Evolutionary conservation across 2,329 filamentous ascomycete species (phyloP).

Genomic region (Ophiocordyceps camponoti-saundersi): DNA sequence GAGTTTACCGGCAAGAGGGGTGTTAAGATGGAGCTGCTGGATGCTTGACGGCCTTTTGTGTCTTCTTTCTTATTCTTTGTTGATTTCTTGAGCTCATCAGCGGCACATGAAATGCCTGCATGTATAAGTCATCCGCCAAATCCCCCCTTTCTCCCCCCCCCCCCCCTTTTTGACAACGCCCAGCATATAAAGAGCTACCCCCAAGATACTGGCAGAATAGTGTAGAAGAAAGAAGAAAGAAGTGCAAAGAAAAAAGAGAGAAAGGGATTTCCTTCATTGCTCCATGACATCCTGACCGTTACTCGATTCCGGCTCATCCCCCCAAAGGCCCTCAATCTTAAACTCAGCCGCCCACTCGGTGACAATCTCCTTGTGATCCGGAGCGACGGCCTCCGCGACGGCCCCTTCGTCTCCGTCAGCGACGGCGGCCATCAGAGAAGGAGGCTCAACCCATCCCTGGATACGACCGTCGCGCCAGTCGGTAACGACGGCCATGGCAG

Average conservation of each 20-base stretch:
- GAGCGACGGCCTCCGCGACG: conserved; percentile 26
- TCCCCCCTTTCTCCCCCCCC: too few relatives aligned
- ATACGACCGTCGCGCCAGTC: conserved; percentile 95
- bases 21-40: conserved; percentile 56
- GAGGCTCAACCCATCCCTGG: conserved; percentile 76
- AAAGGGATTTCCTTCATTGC: conserved; percentile 16
- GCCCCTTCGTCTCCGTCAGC: conserved; percentile 17
- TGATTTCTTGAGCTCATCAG: too few relatives aligned
- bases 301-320: conserved; percentile 30
- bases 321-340: conserved; percentile 85
- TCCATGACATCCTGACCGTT: conserved; percentile 30
- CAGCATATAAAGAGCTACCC: not conserved
- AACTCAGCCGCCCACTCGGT: conserved; percentile 90
- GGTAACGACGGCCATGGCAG: conserved; percentile 85
- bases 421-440: conserved; percentile 41
- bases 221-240: not conserved
- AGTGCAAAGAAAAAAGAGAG: not conserved
- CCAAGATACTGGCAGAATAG: not conserved
- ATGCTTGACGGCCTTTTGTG: conserved; percentile 6
- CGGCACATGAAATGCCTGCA: too few relatives aligned
- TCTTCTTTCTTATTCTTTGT: not conserved
- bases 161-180: not conserved
- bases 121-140: too few relatives aligned
- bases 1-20: conserved; percentile 92
- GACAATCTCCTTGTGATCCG: conserved; percentile 73